Evolutionary conservation across 192 early-diverging fungal genomes (phyloP), one percentile per base, ranked within the genome.

Genomic region (Physocladia obscura): DNA sequence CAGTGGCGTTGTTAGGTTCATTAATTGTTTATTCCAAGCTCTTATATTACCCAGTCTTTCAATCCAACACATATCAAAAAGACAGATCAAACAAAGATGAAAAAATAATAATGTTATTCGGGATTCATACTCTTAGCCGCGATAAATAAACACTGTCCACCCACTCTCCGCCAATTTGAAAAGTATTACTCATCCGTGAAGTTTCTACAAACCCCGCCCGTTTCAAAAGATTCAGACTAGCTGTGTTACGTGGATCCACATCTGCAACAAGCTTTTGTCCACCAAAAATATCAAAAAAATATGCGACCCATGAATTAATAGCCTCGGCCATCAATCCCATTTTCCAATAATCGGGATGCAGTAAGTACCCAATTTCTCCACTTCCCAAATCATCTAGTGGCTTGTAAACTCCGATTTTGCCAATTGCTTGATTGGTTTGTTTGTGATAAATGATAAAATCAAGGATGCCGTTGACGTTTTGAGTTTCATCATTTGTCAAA

Each of bases 101-200:
- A 13, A 47, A 47, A 47, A 13, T n/a, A 15, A 47, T 47, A 15
- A 47, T 15, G n/a, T 15, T n/a, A 15, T 13, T 47, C n/a, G 13
- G 13, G 44, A n/a, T n/a, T n/a, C n/a, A n/a, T n/a, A n/a, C n/a
- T n/a, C n/a, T n/a, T n/a, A n/a, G n/a, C n/a, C 52, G n/a, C n/a
- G n/a, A n/a, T n/a, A 59, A 35, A 59, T 59, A 59, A 11, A 59
- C 57, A 35, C 57, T 59, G 34, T 59, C 57, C 26, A 59, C 57
- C 57, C 57, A 59, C 3, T 59, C 57, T 19, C 26, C 34, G 2
- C 57, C 57, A 59, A 59, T 36, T 36, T 36, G 34, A 13, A 59
- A 24, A 11, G 57, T 35, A 1, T 36, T 27, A 17, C 38, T 36
- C 30, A 15, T 36, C 2, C 57, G 1, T 17, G 1, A 6, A 15